Percentiles rank a stretch among this genome's conserved stretches.
Evolutionary conservation across 2,329 filamentous ascomycete genomes (phyloP).

Genomic region (Penicillium sp.): DNA sequence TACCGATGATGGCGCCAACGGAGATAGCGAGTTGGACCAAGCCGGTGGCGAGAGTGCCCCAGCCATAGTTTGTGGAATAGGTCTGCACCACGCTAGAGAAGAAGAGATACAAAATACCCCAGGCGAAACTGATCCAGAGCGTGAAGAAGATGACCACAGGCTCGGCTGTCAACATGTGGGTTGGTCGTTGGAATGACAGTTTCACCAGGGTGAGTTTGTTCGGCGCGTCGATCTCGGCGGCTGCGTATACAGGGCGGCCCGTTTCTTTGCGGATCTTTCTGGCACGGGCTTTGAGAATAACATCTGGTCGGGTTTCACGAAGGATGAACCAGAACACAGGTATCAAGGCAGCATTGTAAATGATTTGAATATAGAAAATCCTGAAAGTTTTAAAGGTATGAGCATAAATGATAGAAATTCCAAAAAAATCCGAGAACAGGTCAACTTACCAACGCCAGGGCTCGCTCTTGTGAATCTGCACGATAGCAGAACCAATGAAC

Average conservation of each 20-base stretch:
- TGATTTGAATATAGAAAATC: slow-evolving; percentile 48
- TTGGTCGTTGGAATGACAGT: slow-evolving; percentile 42
- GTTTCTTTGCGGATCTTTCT: slow-evolving; percentile 40
- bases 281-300: slow-evolving; percentile 42
- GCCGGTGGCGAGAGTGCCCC: slow-evolving; percentile 35
- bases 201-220: slow-evolving; percentile 31
- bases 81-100: slow-evolving; percentile 43
- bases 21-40: slow-evolving; percentile 44
- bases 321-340: slow-evolving; percentile 44
- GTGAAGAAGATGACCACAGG: slow-evolving; percentile 46
- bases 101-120: slow-evolving; percentile 46
- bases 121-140: slow-evolving; percentile 46
- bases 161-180: slow-evolving; percentile 41
- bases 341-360: slow-evolving; percentile 43
- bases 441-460: slow-evolving; percentile 44
- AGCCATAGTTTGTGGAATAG: slow-evolving; percentile 39
- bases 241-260: slow-evolving; percentile 28
- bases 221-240: slow-evolving; percentile 23
- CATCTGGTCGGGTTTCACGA: slow-evolving; percentile 43
- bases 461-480: slow-evolving; percentile 31
- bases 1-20: slow-evolving; percentile 43
- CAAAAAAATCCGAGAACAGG: not conserved
- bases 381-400: slow-evolving; percentile 19
- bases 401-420: accelerated
- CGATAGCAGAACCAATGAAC: slow-evolving; percentile 43